phyloP scores from a whole-genome alignment of 495 filamentous ascomycete species.

The Patellaria atrata region DNA sequence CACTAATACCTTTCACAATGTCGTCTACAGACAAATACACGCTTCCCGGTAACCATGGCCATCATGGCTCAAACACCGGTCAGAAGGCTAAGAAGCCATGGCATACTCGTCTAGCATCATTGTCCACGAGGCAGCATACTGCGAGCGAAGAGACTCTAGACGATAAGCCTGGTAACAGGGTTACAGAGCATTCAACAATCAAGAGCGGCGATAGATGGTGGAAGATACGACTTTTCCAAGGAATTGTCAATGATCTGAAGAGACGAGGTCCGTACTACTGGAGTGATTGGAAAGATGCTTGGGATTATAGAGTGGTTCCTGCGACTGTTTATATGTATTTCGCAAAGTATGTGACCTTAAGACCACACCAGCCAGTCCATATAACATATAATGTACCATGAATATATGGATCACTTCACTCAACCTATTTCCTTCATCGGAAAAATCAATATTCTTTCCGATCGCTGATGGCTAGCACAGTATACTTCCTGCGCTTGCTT shows the following conservation, averaged over 20 bases:
- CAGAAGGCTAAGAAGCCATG: slow-evolving; percentile 16
- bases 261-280: slow-evolving; percentile 30
- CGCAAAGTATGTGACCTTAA: slow-evolving; percentile 30
- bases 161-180: slow-evolving; percentile 4
- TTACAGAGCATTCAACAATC: slow-evolving; percentile 1
- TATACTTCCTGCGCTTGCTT: slow-evolving; percentile 34
- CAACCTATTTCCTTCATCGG: background rate
- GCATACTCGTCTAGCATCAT: slow-evolving; percentile 9
- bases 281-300: slow-evolving; percentile 31
- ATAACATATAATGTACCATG: background rate
- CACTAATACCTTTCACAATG: too few species aligned
- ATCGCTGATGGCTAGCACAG: slow-evolving; percentile 10
- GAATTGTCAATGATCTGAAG: slow-evolving; percentile 31
- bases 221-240: slow-evolving; percentile 24
- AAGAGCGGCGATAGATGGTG: slow-evolving; percentile 14
- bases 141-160: slow-evolving; percentile 6
- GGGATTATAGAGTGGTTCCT: slow-evolving; percentile 29
- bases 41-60: slow-evolving; percentile 14
- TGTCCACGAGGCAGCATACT: slow-evolving; percentile 1
- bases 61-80: slow-evolving; percentile 11
- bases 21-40: slow-evolving; percentile 15
- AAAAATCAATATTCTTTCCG: background rate
- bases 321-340: slow-evolving; percentile 34
- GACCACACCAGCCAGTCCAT: slow-evolving; percentile 2
- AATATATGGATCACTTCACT: background rate